These are phyloP conservation scores for Neobulgaria alba DNA, from an alignment of 2,329 filamentous ascomycete species.

Conservation along the genomic window DNA sequence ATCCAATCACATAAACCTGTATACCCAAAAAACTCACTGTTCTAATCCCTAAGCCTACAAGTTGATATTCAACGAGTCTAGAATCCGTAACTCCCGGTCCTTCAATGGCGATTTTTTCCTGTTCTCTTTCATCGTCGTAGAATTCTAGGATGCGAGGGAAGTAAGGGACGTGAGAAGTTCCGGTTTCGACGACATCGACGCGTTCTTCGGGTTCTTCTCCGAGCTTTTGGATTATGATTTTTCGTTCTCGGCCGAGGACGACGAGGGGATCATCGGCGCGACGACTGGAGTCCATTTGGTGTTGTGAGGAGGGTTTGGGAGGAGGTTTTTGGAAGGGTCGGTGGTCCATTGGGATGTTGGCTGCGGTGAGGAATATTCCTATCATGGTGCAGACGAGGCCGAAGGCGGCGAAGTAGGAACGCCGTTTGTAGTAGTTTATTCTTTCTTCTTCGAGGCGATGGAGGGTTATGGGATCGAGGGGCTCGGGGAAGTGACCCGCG, in stretches of 20 bases:
- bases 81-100: constrained; percentile 10
- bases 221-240: constrained; percentile 24
- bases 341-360: constrained; percentile 22
- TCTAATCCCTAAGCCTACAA: constrained; percentile 80
- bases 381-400: constrained; percentile 25
- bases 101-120: constrained; percentile 1
- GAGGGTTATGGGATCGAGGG: constrained; percentile 21
- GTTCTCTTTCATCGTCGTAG: constrained; percentile 16
- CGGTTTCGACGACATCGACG: constrained; percentile 28
- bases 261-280: constrained; percentile 22
- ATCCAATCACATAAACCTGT: constrained; percentile 88
- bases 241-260: constrained; percentile 23
- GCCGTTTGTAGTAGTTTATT: constrained; percentile 24
- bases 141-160: constrained; percentile 26
- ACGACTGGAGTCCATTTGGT: constrained; percentile 16
- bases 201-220: constrained; percentile 31
- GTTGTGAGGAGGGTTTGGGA: not conserved
- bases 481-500: not conserved
- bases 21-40: constrained; percentile 85
- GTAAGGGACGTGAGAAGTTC: constrained; percentile 25
- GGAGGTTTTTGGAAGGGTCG: no score
- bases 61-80: constrained; percentile 61
- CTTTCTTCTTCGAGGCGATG: constrained; percentile 23
- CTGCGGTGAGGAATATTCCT: constrained; percentile 26
- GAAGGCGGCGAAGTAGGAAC: constrained; percentile 21